Evolutionary conservation across 83 land plant genomes (phyloP).

Genomic region (Isoetes engelmannii): DNA sequence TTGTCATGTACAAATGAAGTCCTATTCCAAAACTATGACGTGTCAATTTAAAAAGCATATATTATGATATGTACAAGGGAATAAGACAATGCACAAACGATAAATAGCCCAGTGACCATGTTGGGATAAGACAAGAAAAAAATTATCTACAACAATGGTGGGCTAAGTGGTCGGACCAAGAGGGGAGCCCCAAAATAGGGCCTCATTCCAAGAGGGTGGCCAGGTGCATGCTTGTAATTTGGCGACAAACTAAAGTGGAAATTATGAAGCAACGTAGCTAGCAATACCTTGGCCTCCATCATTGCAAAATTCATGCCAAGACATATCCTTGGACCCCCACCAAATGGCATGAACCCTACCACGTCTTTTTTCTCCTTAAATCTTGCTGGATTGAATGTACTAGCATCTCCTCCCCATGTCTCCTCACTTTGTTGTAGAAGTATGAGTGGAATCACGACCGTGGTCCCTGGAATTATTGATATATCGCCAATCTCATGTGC

Average conservation of each 20-base stretch:
- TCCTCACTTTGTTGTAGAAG: conserved; percentile 6
- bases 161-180: background rate
- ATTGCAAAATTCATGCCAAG: conserved; percentile 14
- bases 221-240: conserved; percentile 8
- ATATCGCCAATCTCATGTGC: conserved; percentile 3
- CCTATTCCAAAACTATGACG: too few species aligned
- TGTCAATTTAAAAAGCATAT: too few species aligned
- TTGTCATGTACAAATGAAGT: too few species aligned
- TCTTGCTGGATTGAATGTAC: conserved; percentile 1
- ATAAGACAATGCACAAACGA: too few species aligned
- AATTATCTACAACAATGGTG: too few species aligned
- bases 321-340: conserved; percentile 13
- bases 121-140: too few species aligned
- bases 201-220: background rate
- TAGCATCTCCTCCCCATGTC: conserved; percentile 3
- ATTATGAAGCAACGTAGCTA: conserved; percentile 1
- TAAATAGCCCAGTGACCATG: too few species aligned
- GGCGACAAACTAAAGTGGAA: background rate
- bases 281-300: conserved; percentile 5
- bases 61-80: too few species aligned
- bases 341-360: conserved; percentile 6
- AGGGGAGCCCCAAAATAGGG: conserved; percentile 8
- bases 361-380: conserved; percentile 6
- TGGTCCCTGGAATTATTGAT: conserved; percentile 4
- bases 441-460: background rate